These are phyloP conservation scores for Pseudocercospora crystallina DNA, from an alignment of 2,329 filamentous ascomycete species.

Conservation along the genomic window DNA sequence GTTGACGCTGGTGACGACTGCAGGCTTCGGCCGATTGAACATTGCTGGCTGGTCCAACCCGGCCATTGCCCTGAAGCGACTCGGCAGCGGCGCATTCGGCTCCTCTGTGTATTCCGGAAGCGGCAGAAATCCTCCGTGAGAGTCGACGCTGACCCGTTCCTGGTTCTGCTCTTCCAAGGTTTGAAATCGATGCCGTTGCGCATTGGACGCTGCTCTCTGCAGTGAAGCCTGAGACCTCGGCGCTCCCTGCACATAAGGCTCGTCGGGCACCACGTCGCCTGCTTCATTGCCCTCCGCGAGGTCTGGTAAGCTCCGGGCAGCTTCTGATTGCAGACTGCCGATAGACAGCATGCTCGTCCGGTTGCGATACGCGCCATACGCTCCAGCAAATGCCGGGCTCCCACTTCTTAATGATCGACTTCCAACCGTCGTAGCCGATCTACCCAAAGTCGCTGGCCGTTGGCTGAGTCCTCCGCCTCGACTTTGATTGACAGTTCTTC, in stretches of 20 bases:
- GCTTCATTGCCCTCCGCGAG: conserved; percentile 33
- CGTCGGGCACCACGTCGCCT: conserved; percentile 31
- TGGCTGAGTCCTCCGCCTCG: conserved; percentile 33
- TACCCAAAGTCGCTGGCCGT: conserved; percentile 33
- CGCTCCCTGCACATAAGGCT: conserved; percentile 36
- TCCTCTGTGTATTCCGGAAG: conserved; percentile 75
- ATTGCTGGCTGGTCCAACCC: conserved; percentile 33
- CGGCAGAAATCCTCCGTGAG: conserved; percentile 78
- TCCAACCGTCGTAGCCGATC: conserved; percentile 36
- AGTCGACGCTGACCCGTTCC: conserved; percentile 50
- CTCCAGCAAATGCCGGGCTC: conserved; percentile 16
- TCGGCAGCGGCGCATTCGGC: conserved; percentile 39
- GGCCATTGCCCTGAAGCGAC: conserved; percentile 37
- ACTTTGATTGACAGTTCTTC: conserved; percentile 38
- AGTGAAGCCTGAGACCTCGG: conserved; percentile 35
- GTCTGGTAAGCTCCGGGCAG: conserved; percentile 31
- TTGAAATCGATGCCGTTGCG: conserved; percentile 69
- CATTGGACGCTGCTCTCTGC: conserved; percentile 56
- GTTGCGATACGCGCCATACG: conserved; percentile 8
- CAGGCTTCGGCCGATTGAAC: conserved; percentile 18
- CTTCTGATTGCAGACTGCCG: conserved; percentile 30
- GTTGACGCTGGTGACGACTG: conserved; percentile 18
- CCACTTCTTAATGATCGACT: conserved; percentile 15
- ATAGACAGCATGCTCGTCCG: conserved; percentile 29
- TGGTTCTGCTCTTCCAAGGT: conserved; percentile 56